Base-by-base conservation (phyloP, 2,329 filamentous ascomycete genomes). In the Colletotrichum sp. region DNA sequence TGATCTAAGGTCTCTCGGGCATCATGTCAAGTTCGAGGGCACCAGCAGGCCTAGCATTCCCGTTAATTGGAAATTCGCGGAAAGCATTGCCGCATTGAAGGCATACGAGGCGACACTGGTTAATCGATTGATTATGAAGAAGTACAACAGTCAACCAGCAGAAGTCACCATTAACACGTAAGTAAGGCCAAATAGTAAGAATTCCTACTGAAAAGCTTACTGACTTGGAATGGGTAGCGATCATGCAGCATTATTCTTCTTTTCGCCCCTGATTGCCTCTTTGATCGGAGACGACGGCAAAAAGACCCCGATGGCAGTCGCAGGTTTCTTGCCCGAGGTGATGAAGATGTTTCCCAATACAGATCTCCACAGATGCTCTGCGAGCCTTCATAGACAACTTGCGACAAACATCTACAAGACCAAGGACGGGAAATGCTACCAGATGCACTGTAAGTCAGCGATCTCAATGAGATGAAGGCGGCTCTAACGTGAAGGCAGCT, bases 31-130 rank as follows among this genome's bases (percentile, higher is more conserved):
- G 0, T 90, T 89, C 72, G 83, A 85, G 28, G 89, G 89, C 6
- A 82, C 79, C 18, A 79, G 83, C 28, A 80, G 80, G 32, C 89
- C 89, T 0, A 87, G 83, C 60, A 85, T 91, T 12, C 88, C 89
- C 0, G 88, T 91, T 80, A 90, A 89, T 68, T 91, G 90, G 89
- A 84, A 89, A 4, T 89, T 90, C 67, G 89, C 89, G 4, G 90
- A 91, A 79, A 89, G 88, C 63, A 86, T 89, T 2, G 85, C 88
- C 1, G 82, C 88, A 2, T 77, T 90, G 32, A 90, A 90, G 78
- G 88, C 82, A 2, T 80, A 89, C 21, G 88, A 90, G 78, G 88
- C 88, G 10, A 84, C 85, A 0, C 82, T 89, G 77, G 77, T 90
- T 32, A 87, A 86, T 64, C 82, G 83, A 1, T 80, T 90, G 12